Percentiles rank a stretch among this genome's conserved stretches.
These are phyloP conservation scores for Penicillium rolfsii DNA, from an alignment of 2,329 filamentous ascomycete species.

Conservation along the genomic window DNA sequence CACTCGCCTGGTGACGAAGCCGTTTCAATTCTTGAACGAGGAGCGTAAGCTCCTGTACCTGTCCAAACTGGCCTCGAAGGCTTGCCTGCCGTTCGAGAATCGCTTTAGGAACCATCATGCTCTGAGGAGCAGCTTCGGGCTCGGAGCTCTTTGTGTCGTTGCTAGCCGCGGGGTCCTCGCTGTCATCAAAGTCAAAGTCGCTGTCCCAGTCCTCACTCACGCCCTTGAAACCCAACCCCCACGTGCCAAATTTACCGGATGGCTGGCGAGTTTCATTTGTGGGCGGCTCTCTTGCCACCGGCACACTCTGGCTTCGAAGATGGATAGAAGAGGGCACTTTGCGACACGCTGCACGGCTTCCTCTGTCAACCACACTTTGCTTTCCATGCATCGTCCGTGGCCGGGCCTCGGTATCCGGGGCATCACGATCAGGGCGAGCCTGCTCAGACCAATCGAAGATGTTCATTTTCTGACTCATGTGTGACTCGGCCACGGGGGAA, in stretches of 20 bases:
- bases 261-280: conserved; percentile 55
- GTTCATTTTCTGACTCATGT: conserved; percentile 53
- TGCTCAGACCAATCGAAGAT: conserved; percentile 70
- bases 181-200: conserved; percentile 67
- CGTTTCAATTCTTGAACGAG: conserved; percentile 68
- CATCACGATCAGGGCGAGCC: conserved; percentile 57
- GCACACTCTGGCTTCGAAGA: conserved; percentile 68
- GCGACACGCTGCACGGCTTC: conserved; percentile 60
- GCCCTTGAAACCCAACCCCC: conserved; percentile 68
- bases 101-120: conserved; percentile 59
- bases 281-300: conserved; percentile 57
- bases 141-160: conserved; percentile 45
- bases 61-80: conserved; percentile 66
- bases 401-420: conserved; percentile 56
- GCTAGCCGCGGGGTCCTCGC: conserved; percentile 47
- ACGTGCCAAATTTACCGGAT: conserved; percentile 64
- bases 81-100: conserved; percentile 68
- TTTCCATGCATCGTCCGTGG: conserved; percentile 68
- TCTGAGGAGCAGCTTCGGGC: conserved; percentile 28
- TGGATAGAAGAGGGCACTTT: conserved; percentile 63
- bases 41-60: conserved; percentile 65
- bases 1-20: conserved; percentile 58
- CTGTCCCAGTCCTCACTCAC: conserved; percentile 71
- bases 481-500: conserved; percentile 27
- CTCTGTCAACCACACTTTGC: conserved; percentile 59